Evolutionary conservation across 805 yeast genomes (phyloP), one percentile per base, ranked within the genome.

Genomic region (Zygotorulaspora sp.): DNA sequence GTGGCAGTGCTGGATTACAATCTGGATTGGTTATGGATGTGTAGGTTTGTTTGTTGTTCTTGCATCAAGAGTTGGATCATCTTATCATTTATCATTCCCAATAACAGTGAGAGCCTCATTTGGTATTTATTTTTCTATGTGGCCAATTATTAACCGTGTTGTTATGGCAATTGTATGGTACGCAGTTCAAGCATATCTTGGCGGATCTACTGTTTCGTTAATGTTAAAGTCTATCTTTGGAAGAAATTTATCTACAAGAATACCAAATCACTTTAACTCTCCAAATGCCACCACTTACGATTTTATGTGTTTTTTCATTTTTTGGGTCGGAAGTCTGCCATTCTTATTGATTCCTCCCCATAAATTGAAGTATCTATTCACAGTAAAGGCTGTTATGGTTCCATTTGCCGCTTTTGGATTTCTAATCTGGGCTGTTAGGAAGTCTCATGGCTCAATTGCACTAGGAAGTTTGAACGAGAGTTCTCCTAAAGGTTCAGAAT

Each of bases 1-100:
- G 95, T 87, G 95, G 94, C 88, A 80, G 56, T 78, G 83, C 9
- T 87, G 95, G 94, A 64, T 87, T 25, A 75, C 92, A 1, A 92
- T 87, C 17, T 85, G 95, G 92, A 45, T 87, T 12, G 96, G 96
- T 5, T 87, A 87, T 60, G 55, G 70, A 13, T 61, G 83, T 32
- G 77, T 84, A 44, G 92, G 83, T 44, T 49, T 72, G 1, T 84
- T 86, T 49, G 81, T 88, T 22, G 72, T 76, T 4, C 55, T 78
- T n/a, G 71, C 83, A 13, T 83, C 94, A 15, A 70, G 95, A 50
- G 74, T 84, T 36, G 96, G 96, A 49, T 72, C 87, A 11, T 73
- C 74, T 46, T 84, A 87, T 55, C 96, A 87, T 55, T 68, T 85
- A 39, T 75, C 92, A 0, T 88, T 87, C 70, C 96, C 96, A 1